Conservation (phyloP, 257 asterid species). For the Solanum chaucha region DNA sequence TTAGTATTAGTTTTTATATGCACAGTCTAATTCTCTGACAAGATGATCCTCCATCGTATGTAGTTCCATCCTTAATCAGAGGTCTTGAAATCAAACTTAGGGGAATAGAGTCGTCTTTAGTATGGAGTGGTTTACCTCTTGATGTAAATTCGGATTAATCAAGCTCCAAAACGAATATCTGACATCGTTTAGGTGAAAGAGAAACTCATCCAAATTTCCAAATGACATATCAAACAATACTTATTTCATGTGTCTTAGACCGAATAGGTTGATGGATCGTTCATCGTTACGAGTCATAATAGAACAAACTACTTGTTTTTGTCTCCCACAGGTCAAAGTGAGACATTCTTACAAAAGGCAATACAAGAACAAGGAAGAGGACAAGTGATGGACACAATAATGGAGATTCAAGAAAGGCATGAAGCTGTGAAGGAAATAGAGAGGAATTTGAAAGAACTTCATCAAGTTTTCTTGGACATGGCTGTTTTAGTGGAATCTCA, state of each 20-base stretch:
- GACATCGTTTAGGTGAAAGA: background rate
- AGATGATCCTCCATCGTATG: background rate
- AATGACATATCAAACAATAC: background rate
- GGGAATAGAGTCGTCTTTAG: background rate
- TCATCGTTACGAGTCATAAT: background rate
- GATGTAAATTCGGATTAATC: background rate
- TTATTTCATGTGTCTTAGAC: background rate
- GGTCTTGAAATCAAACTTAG: background rate
- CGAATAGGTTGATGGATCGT: background rate
- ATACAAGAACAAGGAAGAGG: conserved; percentile 43
- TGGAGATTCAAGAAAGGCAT: conserved; percentile 43
- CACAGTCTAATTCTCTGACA: background rate
- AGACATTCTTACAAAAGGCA: conserved; percentile 37
- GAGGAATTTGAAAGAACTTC: conserved; percentile 29
- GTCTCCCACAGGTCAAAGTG: conserved; percentile 23
- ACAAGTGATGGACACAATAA: conserved; percentile 33
- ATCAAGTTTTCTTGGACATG: conserved; percentile 37
- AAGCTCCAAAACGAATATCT: background rate
- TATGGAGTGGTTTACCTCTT: background rate
- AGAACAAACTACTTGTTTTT: background rate
- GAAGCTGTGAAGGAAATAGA: conserved; percentile 42
- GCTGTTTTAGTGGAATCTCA: conserved; percentile 29
- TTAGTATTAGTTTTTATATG: background rate
- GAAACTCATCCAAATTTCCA: background rate
- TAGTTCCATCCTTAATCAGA: background rate